Percentiles rank a stretch among this genome's conserved stretches.
Conservation (phyloP, 2,329 filamentous ascomycete genomes). For the Exophiala sp. region DNA sequence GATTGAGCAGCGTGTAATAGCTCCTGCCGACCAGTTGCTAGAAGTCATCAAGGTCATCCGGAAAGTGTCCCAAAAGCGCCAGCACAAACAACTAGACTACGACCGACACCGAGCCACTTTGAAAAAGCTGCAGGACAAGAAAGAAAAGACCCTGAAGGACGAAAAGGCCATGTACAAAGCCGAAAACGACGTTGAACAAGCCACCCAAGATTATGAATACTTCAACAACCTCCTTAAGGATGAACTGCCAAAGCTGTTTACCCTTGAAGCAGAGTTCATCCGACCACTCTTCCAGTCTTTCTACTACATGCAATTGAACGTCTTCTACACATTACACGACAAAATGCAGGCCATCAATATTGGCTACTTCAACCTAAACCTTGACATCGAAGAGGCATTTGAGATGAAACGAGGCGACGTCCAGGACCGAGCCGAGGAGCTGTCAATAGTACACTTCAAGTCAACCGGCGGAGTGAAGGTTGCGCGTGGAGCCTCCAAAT, state of each 20-base stretch:
- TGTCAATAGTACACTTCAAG: constrained; percentile 88
- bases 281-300: constrained; percentile 96
- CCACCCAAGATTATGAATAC: constrained; percentile 95
- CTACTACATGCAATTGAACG: constrained; percentile 99
- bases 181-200: constrained; percentile 83
- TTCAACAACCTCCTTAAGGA: constrained; percentile 97
- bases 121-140: constrained; percentile 97
- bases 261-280: constrained; percentile 89
- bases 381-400: constrained; percentile 90
- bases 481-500: constrained; percentile 29
- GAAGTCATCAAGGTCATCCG: constrained; percentile 94
- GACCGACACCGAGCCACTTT: constrained; percentile 77
- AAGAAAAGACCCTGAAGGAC: constrained; percentile 92
- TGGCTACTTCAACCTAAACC: constrained; percentile 89
- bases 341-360: constrained; percentile 98
- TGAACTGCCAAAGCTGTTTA: constrained; percentile 87
- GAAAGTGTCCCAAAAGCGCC: constrained; percentile 81
- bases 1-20: constrained; percentile 89
- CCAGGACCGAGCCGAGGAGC: constrained; percentile 78
- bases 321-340: constrained; percentile 97
- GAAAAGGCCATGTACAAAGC: constrained; percentile 97
- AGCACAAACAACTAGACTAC: constrained; percentile 97
- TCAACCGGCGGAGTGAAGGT: constrained; percentile 63
- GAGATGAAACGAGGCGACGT: constrained; percentile 83
- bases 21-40: constrained; percentile 86